These are phyloP conservation scores for Aspergillus candidus DNA, from an alignment of 2,329 filamentous ascomycete species.

Conservation along the genomic window DNA sequence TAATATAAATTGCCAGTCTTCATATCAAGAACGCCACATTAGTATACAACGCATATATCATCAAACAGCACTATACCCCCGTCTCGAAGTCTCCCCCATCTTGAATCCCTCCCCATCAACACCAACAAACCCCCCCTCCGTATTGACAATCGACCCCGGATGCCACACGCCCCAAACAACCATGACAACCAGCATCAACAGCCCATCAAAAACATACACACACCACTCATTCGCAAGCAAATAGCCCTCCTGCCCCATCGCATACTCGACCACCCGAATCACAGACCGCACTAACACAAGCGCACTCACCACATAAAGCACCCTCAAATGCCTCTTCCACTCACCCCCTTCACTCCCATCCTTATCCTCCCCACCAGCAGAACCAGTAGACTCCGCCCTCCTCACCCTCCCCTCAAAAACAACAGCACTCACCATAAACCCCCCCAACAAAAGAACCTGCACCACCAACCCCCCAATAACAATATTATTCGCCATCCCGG, in stretches of 20 bases:
- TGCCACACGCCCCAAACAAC: constrained; percentile 10
- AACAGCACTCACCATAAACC: constrained; percentile 20
- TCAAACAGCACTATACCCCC: background rate
- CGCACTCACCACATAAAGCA: constrained; percentile 17
- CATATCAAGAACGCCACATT: background rate
- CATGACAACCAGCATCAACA: constrained; percentile 31
- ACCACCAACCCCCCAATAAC: constrained; percentile 21
- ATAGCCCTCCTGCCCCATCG: constrained; percentile 38
- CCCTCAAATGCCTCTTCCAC: constrained; percentile 14
- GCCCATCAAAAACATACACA: constrained; percentile 42
- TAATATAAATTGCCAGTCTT: too few relatives aligned
- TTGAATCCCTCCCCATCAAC: too few relatives aligned
- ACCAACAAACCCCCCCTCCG: too few relatives aligned
- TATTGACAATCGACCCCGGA: constrained; percentile 1
- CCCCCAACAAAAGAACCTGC: constrained; percentile 22
- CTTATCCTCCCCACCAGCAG: too few relatives aligned
- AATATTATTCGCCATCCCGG: constrained; percentile 3
- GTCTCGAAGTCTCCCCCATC: too few relatives aligned
- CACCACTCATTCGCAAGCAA: constrained; percentile 38
- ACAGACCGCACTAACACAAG: constrained; percentile 42
- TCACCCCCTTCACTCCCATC: background rate
- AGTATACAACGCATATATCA: background rate
- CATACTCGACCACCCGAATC: constrained; percentile 47
- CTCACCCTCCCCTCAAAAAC: constrained; percentile 19
- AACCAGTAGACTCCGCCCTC: too few relatives aligned